phyloP scores from a whole-genome alignment of 164 flowering plant species.

The Piper longum region DNA sequence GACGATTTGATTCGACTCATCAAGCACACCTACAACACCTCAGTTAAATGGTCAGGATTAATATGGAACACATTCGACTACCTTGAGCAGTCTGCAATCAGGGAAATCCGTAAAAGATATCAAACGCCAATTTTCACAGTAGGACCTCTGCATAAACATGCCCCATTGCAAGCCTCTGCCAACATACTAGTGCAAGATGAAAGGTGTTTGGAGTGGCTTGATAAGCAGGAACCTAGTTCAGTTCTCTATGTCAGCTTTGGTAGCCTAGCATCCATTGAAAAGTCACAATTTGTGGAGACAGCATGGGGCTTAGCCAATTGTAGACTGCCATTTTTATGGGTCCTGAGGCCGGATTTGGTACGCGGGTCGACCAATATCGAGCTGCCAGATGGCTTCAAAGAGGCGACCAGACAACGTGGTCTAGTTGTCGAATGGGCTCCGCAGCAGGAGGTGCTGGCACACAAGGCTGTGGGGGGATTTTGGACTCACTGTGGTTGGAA shows the following conservation, averaged over 20 bases:
- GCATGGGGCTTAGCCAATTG: constrained; percentile 26
- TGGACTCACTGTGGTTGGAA: constrained; percentile 25
- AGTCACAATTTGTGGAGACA: constrained; percentile 9
- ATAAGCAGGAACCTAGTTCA: constrained; percentile 2
- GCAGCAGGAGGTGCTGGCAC: constrained; percentile 21
- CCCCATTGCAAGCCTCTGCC: constrained; percentile 7
- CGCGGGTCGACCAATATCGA: constrained; percentile 5
- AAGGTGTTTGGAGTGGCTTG: constrained; percentile 30
- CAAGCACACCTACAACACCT: neutral
- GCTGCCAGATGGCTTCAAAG: constrained; percentile 1
- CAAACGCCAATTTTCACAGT: constrained; percentile 18
- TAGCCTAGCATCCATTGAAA: constrained; percentile 13
- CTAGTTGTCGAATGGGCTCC: constrained; percentile 25
- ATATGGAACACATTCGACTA: neutral
- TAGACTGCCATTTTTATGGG: constrained; percentile 35
- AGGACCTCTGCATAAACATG: constrained; percentile 6
- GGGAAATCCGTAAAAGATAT: too few relatives aligned
- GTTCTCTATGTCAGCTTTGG: constrained; percentile 10
- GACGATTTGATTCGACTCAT: neutral
- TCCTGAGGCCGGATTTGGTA: constrained; percentile 27
- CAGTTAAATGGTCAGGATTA: neutral
- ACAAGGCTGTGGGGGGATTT: constrained; percentile 22
- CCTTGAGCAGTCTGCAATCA: neutral
- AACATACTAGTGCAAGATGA: constrained; percentile 19
- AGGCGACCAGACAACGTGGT: constrained; percentile 14